These are phyloP conservation scores for Capillidium heterosporum DNA, from an alignment of 371 early-diverging fungal genomes.

Conservation along the genomic window DNA sequence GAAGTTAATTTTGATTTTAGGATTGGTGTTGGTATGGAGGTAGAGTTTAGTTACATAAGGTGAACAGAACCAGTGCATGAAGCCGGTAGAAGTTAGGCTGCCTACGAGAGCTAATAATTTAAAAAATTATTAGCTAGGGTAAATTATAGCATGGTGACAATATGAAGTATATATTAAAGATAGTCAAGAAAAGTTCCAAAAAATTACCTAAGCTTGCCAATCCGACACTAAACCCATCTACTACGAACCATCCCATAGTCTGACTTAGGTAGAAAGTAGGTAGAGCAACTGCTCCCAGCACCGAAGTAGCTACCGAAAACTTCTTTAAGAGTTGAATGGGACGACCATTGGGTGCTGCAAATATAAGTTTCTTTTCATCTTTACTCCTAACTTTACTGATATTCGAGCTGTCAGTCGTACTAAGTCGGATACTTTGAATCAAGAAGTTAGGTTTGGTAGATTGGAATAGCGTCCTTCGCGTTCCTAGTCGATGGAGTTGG, in stretches of 20 bases:
- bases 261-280: neutral
- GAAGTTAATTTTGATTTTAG: neutral
- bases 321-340: neutral
- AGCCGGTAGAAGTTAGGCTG: neutral
- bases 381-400: no score
- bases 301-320: neutral
- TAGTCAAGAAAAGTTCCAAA: neutral
- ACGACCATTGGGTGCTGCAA: neutral
- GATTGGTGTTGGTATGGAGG: neutral
- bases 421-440: no score
- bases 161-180: neutral
- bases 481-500: no score
- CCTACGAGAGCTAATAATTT: neutral
- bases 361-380: neutral
- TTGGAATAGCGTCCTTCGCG: no score
- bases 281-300: neutral
- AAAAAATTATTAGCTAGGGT: neutral
- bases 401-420: no score
- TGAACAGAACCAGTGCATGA: constrained; percentile 1
- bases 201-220: neutral
- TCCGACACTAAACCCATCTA: neutral
- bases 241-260: neutral
- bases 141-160: neutral
- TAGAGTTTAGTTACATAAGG: neutral
- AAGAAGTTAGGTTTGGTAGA: no score